These are phyloP conservation scores for Euphrasia confusa DNA, from an alignment of 257 asterid genomes.

Conservation along the genomic window DNA sequence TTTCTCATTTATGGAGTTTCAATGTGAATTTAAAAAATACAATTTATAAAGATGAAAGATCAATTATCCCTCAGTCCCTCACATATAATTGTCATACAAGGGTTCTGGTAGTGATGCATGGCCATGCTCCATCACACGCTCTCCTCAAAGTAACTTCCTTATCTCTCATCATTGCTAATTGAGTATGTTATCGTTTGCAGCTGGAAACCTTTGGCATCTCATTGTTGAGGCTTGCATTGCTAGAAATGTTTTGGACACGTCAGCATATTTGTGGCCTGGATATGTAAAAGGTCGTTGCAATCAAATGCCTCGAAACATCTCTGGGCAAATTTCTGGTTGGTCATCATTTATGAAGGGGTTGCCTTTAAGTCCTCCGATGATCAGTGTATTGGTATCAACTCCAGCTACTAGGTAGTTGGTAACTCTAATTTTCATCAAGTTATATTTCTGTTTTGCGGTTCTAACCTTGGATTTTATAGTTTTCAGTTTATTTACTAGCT, in stretches of 20 bases:
- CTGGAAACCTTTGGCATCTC: conserved; percentile 82
- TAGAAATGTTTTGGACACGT: conserved; percentile 80
- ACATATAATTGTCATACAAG: too few relatives aligned
- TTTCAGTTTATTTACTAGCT: too few relatives aligned
- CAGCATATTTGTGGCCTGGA: conserved; percentile 95
- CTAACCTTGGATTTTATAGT: too few relatives aligned
- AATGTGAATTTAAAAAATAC: too few relatives aligned
- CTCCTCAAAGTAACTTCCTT: too few relatives aligned
- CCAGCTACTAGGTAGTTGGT: conserved; percentile 89
- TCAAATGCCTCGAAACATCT: conserved; percentile 71
- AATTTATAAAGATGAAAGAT: too few relatives aligned
- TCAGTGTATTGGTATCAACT: conserved; percentile 71
- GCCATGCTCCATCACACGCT: too few relatives aligned
- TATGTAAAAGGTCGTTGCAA: conserved; percentile 79
- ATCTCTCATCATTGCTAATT: conserved; percentile 11
- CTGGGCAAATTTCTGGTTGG: conserved; percentile 85
- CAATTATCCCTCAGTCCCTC: too few relatives aligned
- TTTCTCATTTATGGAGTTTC: too few relatives aligned
- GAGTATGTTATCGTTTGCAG: conserved; percentile 37
- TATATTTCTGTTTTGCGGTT: too few relatives aligned
- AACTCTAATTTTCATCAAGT: too few relatives aligned
- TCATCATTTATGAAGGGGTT: conserved; percentile 81
- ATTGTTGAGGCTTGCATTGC: conserved; percentile 97
- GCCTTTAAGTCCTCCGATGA: conserved; percentile 69
- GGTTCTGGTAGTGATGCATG: too few relatives aligned